Conservation (phyloP, 2,329 filamentous ascomycete genomes). For the Cercospora sesami region DNA sequence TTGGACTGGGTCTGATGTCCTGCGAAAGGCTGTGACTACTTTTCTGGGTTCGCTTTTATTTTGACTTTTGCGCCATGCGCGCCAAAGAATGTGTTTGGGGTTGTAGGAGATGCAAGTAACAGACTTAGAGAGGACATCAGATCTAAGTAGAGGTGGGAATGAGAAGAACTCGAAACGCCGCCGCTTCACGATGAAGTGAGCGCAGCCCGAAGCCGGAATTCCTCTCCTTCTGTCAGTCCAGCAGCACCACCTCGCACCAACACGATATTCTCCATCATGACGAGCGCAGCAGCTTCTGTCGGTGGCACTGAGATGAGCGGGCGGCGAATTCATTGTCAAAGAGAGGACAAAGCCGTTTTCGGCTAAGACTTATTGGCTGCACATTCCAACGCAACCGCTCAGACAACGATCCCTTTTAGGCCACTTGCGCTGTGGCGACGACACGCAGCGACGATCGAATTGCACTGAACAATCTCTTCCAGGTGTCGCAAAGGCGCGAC, state of each 20-base stretch:
- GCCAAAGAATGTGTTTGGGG: constrained; percentile 2
- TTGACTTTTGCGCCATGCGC: constrained; percentile 2
- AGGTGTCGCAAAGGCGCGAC: not conserved
- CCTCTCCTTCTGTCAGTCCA: not conserved
- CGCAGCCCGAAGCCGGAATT: not conserved
- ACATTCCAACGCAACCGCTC: constrained; percentile 18
- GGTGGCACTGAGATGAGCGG: not conserved
- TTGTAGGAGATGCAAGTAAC: constrained; percentile 1
- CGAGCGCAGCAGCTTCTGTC: not conserved
- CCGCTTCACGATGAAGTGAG: not conserved
- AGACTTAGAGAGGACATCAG: constrained; percentile 26
- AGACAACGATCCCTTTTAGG: constrained; percentile 8
- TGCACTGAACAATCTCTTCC: not conserved
- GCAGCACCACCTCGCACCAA: not conserved
- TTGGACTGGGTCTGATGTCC: constrained; percentile 13
- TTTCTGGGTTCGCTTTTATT: constrained; percentile 14
- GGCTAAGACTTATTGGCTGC: not conserved
- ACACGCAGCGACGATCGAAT: not conserved
- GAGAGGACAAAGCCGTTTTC: constrained; percentile 9
- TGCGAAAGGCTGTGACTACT: constrained; percentile 8
- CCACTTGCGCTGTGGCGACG: constrained; percentile 35
- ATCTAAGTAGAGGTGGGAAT: constrained; percentile 5
- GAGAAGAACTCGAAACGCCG: constrained; percentile 10
- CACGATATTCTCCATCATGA: not conserved
- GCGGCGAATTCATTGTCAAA: constrained; percentile 6